Conservation (phyloP, 2,329 filamentous ascomycete species). For the Cladobotryum protrusum region DNA sequence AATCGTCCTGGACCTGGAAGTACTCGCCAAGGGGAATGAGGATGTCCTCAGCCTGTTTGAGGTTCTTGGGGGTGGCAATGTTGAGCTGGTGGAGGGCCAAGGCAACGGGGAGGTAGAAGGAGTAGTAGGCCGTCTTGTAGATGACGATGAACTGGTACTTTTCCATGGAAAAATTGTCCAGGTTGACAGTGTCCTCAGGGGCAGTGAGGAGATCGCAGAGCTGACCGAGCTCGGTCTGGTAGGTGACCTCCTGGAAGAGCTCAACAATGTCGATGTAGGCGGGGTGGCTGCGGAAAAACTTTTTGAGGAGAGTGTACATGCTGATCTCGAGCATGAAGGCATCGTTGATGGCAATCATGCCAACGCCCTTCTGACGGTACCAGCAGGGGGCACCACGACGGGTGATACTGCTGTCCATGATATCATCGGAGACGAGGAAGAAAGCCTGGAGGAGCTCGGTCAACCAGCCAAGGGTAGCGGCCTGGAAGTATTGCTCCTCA, state of each 20-base stretch:
- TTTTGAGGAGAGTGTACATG: constrained; percentile 90
- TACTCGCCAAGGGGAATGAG: constrained; percentile 97
- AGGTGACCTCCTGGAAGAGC: constrained; percentile 90
- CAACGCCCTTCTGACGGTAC: constrained; percentile 85
- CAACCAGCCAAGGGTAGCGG: constrained; percentile 90
- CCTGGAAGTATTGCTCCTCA: constrained; percentile 79
- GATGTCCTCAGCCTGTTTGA: constrained; percentile 83
- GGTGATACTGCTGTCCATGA: constrained; percentile 95
- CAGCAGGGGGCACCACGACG: constrained; percentile 92
- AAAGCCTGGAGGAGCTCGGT: constrained; percentile 97
- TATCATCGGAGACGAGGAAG: constrained; percentile 97
- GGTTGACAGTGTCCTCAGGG: constrained; percentile 86
- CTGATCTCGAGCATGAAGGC: constrained; percentile 87
- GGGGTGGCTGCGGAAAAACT: constrained; percentile 83
- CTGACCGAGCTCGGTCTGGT: constrained; percentile 94
- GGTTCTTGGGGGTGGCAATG: constrained; percentile 79
- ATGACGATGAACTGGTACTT: constrained; percentile 99
- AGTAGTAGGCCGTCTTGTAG: constrained; percentile 99
- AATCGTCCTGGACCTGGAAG: constrained; percentile 99
- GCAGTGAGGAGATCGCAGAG: constrained; percentile 91
- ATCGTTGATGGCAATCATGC: constrained; percentile 97
- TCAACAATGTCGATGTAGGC: constrained; percentile 88
- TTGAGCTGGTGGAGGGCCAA: constrained; percentile 81
- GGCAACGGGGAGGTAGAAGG: constrained; percentile 95
- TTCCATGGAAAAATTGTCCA: constrained; percentile 89